Conservation (phyloP, 2,329 filamentous ascomycete genomes). For the Hirsutella thompsonii region DNA sequence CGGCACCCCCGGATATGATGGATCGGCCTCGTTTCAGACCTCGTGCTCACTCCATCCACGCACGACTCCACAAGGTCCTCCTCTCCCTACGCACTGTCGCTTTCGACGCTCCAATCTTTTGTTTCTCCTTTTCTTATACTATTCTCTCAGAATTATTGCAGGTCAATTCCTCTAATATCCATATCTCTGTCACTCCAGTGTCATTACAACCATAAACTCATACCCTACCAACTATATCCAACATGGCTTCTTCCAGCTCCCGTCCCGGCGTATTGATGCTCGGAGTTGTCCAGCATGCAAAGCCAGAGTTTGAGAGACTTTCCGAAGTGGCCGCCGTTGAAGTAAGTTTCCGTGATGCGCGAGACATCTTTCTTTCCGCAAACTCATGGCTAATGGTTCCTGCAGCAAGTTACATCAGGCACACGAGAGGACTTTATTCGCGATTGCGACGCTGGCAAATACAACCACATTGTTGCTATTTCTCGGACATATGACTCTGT, state of each 20-base stretch:
- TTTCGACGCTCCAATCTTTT: too few species aligned
- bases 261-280: constrained; percentile 8
- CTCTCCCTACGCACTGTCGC: too few species aligned
- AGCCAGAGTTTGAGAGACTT: constrained; percentile 7
- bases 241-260: not conserved
- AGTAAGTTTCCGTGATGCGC: constrained; percentile 4
- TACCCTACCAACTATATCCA: not conserved
- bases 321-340: constrained; percentile 7
- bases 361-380: too few species aligned
- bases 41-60: not conserved
- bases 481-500: constrained; percentile 40
- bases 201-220: not conserved
- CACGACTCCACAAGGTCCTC: too few species aligned
- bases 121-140: too few species aligned
- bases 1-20: too few species aligned
- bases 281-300: constrained; percentile 7
- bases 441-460: constrained; percentile 42
- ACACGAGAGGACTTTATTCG: constrained; percentile 7
- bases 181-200: not conserved
- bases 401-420: constrained; percentile 7
- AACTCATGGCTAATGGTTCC: too few species aligned
- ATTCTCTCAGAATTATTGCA: too few species aligned
- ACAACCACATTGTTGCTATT: constrained; percentile 42
- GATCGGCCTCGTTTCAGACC: too few species aligned
- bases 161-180: too few species aligned